Evolutionary conservation across 257 asterid genomes (phyloP), one percentile per base, ranked within the genome.

Genomic region (Penstemon eatonii): DNA sequence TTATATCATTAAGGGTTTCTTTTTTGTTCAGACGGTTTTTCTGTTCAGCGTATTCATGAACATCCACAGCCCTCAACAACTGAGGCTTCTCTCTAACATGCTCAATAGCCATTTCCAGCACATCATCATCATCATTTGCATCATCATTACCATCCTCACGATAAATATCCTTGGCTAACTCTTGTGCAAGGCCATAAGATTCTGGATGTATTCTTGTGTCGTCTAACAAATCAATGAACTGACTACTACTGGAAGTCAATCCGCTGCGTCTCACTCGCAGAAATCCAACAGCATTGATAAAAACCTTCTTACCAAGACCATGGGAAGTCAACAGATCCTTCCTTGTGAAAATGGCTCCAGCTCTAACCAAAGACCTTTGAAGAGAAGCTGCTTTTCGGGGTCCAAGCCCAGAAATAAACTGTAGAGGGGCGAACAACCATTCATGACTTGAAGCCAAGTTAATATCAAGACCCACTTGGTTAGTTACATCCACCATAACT

Each of bases 181-280:
- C 96, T 69, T 88, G 90, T 8, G 97, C 97, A 65, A 90, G 96
- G 69, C 79, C 76, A 76, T 93, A 93, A 6, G 96, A 93, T 75
- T 90, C 97, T 3, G 99, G 99, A 62, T 93, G 95, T 72, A 93
- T 90, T 81, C 99, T 85, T 51, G 99, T 93, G 81, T 93, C 96
- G 71, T 93, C 99, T 75, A 93, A 75, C 73, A 90, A 77, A 76
- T 93, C 99, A 38, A 93, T 84, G 70, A 86, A 88, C 67, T 89
- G 95, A 79, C 89, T 84, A 75, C 91, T 90, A 63, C 87, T 90
- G 50, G 96, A 84, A 70, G 96, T 87, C 80, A 85, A 79, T 66
- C 99, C 99, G 40, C 96, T 93, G 4, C 92, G 89, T 25, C 97
- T 79, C 10, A 90, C 96, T 55, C 99, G 83, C 73, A 93, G 75